Conservation (phyloP, 352 stramenopile species). For the Lagenidium sp. region DNA sequence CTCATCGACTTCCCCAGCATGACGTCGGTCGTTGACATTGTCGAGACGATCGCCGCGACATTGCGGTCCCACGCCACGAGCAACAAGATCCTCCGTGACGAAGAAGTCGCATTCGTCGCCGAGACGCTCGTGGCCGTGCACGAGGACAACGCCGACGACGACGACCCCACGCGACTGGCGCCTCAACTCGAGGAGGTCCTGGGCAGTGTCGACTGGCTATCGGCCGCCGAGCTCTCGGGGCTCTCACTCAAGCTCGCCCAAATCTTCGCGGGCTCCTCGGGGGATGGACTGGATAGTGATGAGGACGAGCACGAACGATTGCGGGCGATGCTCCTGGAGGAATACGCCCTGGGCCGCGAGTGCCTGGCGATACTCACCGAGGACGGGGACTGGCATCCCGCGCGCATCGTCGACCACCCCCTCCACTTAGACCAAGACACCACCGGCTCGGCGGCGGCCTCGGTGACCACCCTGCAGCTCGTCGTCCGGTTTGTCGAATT, state of each 20-base stretch:
- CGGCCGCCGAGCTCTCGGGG: constrained; percentile 3
- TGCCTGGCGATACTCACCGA: constrained; percentile 61
- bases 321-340: constrained; percentile 18
- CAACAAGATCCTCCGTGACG: constrained; percentile 4
- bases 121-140: constrained; percentile 46
- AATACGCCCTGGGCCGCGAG: constrained; percentile 49
- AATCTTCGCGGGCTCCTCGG: no score
- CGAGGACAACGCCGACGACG: constrained; percentile 22
- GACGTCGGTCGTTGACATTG: no score
- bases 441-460: neutral
- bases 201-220: constrained; percentile 29
- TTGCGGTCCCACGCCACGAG: constrained; percentile 6
- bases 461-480: constrained; percentile 18
- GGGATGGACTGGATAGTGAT: constrained; percentile 1
- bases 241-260: constrained; percentile 4
- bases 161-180: constrained; percentile 13
- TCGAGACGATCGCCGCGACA: neutral
- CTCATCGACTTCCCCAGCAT: neutral
- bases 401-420: constrained; percentile 38
- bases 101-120: constrained; percentile 56
- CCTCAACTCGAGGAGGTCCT: constrained; percentile 29
- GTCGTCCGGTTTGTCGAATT: constrained; percentile 79
- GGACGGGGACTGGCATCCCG: constrained; percentile 68
- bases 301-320: constrained; percentile 13
- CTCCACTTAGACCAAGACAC: neutral